phyloP scores from a whole-genome alignment of 2,329 filamentous ascomycete species.

The Fragosphaeria purpurea region DNA sequence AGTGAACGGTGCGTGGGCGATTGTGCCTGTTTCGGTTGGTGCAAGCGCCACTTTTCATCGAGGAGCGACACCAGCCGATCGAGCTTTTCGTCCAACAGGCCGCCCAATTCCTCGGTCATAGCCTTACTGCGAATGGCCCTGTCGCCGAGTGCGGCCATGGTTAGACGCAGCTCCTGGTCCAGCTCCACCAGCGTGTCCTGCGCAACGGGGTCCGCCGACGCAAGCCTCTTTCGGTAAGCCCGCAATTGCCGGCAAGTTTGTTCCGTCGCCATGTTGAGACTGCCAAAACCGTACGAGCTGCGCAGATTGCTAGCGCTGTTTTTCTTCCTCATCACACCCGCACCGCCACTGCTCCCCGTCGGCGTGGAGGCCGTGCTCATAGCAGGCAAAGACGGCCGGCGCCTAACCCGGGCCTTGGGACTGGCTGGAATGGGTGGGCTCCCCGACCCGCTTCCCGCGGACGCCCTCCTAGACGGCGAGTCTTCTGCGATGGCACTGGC shows the following conservation, averaged over 20 bases:
- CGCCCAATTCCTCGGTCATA: slow-evolving; percentile 50
- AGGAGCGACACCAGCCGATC: slow-evolving; percentile 61
- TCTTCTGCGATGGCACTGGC: slow-evolving; percentile 31
- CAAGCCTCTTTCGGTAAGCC: slow-evolving; percentile 53
- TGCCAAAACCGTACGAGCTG: slow-evolving; percentile 34
- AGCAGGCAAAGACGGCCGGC: slow-evolving; percentile 45
- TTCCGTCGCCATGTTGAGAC: slow-evolving; percentile 53
- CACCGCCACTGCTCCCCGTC: slow-evolving; percentile 8
- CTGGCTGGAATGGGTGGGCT: slow-evolving; percentile 37
- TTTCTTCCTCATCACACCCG: slow-evolving; percentile 34
- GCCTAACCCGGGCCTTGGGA: slow-evolving; percentile 33
- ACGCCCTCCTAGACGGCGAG: slow-evolving; percentile 39
- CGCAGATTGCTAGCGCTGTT: slow-evolving; percentile 12
- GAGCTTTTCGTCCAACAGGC: slow-evolving; percentile 65
- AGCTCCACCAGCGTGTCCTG: slow-evolving; percentile 51
- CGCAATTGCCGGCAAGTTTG: slow-evolving; percentile 53
- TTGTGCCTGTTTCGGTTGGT: not conserved
- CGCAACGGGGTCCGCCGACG: slow-evolving; percentile 42
- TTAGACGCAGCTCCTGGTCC: slow-evolving; percentile 54
- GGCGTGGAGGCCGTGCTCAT: slow-evolving; percentile 26
- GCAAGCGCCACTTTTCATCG: slow-evolving; percentile 56
- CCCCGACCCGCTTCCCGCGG: slow-evolving; percentile 31
- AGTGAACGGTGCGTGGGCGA: too few species aligned
- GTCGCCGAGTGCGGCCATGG: slow-evolving; percentile 50
- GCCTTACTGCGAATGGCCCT: slow-evolving; percentile 40